Evolutionary conservation across 768 basidiomycete species (phyloP).

Genomic region (Infundibulicybe gibba): DNA sequence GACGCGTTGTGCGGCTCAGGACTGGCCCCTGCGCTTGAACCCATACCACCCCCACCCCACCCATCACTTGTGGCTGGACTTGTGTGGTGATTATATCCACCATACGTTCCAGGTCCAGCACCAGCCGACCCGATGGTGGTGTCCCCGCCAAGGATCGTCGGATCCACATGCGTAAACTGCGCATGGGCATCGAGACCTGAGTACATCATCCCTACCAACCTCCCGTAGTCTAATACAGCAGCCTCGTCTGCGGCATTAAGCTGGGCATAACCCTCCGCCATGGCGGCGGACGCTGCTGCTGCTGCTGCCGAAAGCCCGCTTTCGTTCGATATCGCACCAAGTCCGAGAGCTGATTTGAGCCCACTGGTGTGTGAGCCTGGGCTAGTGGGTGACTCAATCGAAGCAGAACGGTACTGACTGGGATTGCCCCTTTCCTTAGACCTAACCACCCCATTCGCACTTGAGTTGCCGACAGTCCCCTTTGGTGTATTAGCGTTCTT

Average conservation of each 20-base stretch:
- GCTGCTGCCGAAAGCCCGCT: conserved; percentile 61
- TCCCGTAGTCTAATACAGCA: conserved; percentile 57
- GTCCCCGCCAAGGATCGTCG: conserved; percentile 63
- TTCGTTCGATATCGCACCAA: conserved; percentile 24
- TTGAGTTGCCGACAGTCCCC: no score
- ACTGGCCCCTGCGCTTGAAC: conserved; percentile 68
- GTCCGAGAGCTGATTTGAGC: conserved; percentile 15
- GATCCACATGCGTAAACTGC: conserved; percentile 83
- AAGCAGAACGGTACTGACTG: no score
- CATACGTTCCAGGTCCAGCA: conserved; percentile 34
- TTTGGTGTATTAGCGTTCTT: no score
- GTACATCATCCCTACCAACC: conserved; percentile 66
- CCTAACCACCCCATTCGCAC: no score
- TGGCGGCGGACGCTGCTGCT: conserved; percentile 60
- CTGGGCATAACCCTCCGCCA: conserved; percentile 73
- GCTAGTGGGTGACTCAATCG: no score
- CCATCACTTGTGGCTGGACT: conserved; percentile 77
- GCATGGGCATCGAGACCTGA: conserved; percentile 48
- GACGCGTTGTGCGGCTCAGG: conserved; percentile 71
- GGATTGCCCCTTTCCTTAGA: no score
- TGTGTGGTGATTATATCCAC: conserved; percentile 55
- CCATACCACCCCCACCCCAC: conserved; percentile 50
- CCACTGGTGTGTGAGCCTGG: no score
- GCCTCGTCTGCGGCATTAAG: conserved; percentile 51
- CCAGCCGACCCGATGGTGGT: conserved; percentile 28